Evolutionary conservation across 2,329 filamentous ascomycete species (phyloP).

Genomic region (Macrophomina tecta): DNA sequence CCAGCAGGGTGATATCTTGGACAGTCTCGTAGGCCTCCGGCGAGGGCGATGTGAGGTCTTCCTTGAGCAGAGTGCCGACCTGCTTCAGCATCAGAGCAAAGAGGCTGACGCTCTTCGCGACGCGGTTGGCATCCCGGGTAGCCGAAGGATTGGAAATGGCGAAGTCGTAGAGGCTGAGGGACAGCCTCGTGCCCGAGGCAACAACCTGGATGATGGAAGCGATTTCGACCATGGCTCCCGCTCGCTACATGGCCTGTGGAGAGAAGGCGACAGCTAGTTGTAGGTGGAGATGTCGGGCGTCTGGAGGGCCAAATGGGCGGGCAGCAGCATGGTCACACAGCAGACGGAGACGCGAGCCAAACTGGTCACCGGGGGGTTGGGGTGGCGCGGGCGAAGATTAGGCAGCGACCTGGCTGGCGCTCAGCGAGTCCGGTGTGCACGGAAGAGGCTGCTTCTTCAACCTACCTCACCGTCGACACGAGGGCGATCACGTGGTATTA

Average conservation of each 20-base stretch:
- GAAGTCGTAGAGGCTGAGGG: conserved; percentile 42
- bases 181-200: conserved; percentile 41
- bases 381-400: neutral
- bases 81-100: conserved; percentile 47
- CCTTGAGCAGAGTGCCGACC: conserved; percentile 44
- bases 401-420: conserved; percentile 10
- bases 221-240: conserved; percentile 40
- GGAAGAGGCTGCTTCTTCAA: conserved; percentile 5
- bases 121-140: conserved; percentile 37
- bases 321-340: conserved; percentile 16
- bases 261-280: conserved; percentile 6
- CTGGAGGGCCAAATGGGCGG: neutral
- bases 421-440: neutral
- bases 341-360: neutral
- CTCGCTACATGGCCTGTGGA: conserved; percentile 21
- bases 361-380: conserved; percentile 3
- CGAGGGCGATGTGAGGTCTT: conserved; percentile 46
- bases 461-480: neutral
- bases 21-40: conserved; percentile 43
- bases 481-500: conserved; percentile 6
- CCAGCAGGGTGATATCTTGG: conserved; percentile 43
- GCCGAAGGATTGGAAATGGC: conserved; percentile 36
- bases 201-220: conserved; percentile 44
- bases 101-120: conserved; percentile 44
- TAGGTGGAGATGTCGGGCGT: conserved; percentile 10